Base-by-base conservation (phyloP, 805 yeast genomes). In the Teunomyces lycoperdinae region DNA sequence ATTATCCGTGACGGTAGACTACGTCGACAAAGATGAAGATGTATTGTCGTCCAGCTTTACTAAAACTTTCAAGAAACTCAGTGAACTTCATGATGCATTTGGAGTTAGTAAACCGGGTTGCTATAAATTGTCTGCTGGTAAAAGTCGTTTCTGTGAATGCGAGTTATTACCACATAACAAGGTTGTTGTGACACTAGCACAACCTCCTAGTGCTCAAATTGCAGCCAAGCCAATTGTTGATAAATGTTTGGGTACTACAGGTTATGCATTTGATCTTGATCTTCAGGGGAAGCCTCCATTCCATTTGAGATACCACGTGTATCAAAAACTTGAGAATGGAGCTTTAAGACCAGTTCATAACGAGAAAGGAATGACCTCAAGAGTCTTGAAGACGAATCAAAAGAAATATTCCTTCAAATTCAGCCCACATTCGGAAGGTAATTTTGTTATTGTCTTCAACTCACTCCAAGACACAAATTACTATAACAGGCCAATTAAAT, bases 181-280 rank as follows among this genome's bases (percentile, higher is more conserved):
- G 9, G 32, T 5, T 30, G 63, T 42, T 5, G 75, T 89, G 1
- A 47, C 57, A n/a, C 53, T 61, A 9, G 79, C 77, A 1, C 62
- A 61, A 2, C 80, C 79, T 3, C 73, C 77, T 1, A 47, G 43
- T 2, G 68, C 76, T 14, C 59, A 60, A 2, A 73, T 80, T 11
- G 40, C 55, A 1, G 81, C 89, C 0, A 71, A 71, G 10, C 81
- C 92, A 2, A 81, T 92, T 2, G 73, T 81, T 24, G 98, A 92
- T 58, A 80, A 85, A 43, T 94, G 99, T 70, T 87, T 94, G 28
- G 99, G 99, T 0, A 89, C 90, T 40, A 84, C 89, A 7, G 99
- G 97, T 0, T 80, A 74, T 55, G 71, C 72, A 20, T 81, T 90
- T 50, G 87, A 84, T 44, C 73, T 91, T 49, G 66, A 76, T 0